Evolutionary conservation across 1,284 basidiomycete species (phyloP).

Genomic region (Chiua sp.): DNA sequence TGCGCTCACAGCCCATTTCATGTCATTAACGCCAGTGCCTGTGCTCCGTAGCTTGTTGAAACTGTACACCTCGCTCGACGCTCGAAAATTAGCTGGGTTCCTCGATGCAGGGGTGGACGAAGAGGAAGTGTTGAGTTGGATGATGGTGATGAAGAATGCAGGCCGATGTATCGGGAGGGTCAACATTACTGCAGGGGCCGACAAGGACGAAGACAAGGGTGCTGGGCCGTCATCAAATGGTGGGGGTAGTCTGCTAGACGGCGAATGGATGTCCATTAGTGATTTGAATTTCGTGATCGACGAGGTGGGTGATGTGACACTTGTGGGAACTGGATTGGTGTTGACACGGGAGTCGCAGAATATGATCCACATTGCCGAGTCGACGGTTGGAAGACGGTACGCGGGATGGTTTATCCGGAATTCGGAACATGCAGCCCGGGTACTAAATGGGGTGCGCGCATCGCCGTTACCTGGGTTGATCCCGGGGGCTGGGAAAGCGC

Average conservation of each 20-base stretch:
- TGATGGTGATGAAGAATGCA: slow-evolving; percentile 96
- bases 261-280: slow-evolving; percentile 87
- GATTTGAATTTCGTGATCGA: slow-evolving; percentile 97
- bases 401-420: slow-evolving; percentile 98
- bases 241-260: slow-evolving; percentile 75
- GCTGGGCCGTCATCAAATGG: slow-evolving; percentile 17
- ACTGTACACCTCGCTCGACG: slow-evolving; percentile 93
- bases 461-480: slow-evolving; percentile 62
- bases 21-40: slow-evolving; percentile 81
- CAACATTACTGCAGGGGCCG: slow-evolving; percentile 19
- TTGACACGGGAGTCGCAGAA: slow-evolving; percentile 55
- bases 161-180: slow-evolving; percentile 75
- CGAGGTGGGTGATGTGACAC: slow-evolving; percentile 62
- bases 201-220: slow-evolving; percentile 33
- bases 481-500: slow-evolving; percentile 9
- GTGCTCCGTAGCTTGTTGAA: slow-evolving; percentile 93
- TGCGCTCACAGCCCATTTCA: slow-evolving; percentile 65
- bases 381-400: slow-evolving; percentile 89
- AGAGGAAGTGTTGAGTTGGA: slow-evolving; percentile 94
- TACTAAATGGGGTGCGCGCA: slow-evolving; percentile 78
- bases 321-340: background rate
- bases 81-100: slow-evolving; percentile 92
- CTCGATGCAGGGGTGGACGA: slow-evolving; percentile 78
- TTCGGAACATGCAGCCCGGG: slow-evolving; percentile 87
- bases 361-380: slow-evolving; percentile 96